Evolutionary conservation across 768 basidiomycete genomes (phyloP).

Genomic region (Boletus vinaceobasis): DNA sequence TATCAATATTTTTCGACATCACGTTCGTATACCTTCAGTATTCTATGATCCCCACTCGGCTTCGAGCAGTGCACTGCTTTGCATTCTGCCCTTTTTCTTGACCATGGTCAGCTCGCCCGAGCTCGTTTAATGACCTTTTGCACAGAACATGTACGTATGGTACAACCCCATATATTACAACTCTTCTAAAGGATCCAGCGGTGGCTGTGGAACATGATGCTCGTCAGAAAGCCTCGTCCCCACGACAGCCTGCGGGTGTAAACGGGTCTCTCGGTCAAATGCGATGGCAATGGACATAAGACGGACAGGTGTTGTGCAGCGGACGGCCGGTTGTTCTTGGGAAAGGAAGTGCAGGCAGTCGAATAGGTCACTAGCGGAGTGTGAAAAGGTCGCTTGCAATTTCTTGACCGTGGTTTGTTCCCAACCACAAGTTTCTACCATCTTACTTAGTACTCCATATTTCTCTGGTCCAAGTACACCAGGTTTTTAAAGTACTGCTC

Average conservation of each 20-base stretch:
- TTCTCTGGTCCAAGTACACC: conserved; percentile 35
- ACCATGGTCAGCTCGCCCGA: conserved; percentile 1
- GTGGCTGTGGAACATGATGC: too few relatives aligned
- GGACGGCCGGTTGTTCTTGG: conserved; percentile 19
- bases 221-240: background rate
- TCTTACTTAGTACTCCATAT: conserved; percentile 38
- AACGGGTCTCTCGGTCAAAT: background rate
- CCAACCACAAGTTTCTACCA: conserved; percentile 34
- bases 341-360: conserved; percentile 14
- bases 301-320: background rate
- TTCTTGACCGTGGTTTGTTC: conserved; percentile 24
- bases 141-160: conserved; percentile 8
- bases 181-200: background rate
- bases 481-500: conserved; percentile 32
- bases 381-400: conserved; percentile 31
- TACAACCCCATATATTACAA: conserved; percentile 15
- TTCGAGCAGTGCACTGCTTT: conserved; percentile 11
- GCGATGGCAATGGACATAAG: background rate
- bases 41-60: conserved; percentile 25
- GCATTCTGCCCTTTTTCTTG: conserved; percentile 13
- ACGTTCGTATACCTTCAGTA: conserved; percentile 24
- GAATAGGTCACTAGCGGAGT: conserved; percentile 28
- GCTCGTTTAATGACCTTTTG: conserved; percentile 19
- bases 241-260: background rate
- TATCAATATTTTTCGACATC: conserved; percentile 20